Evolutionary conservation across 192 early-diverging fungal species (phyloP), one percentile per base, ranked within the genome.

Genomic region (Backusella circina): DNA sequence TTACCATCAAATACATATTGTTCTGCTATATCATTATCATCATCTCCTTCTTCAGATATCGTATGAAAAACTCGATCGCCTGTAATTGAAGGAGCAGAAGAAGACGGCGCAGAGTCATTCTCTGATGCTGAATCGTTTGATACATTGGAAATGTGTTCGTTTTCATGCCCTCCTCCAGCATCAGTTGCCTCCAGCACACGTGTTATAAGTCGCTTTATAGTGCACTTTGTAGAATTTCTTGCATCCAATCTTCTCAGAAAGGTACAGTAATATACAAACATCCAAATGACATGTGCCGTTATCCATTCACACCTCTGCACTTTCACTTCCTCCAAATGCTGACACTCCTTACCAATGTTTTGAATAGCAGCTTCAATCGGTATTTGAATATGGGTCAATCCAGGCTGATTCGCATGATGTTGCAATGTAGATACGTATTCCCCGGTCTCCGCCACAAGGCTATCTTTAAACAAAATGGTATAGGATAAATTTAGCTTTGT

Each of bases 381-480:
- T 33, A 87, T 75, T 13, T 74, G 67, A 13, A 84, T 80, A 38
- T 77, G 81, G 0, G 84, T 85, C 38, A 85, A 76, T 39, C 81
- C 82, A 32, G 76, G 80, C 50, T 87, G 86, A 32, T 78, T 69
- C 9, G 79, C 77, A 30, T 81, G 82, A 36, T 75, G 47, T 39
- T 87, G 86, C 31, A 85, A 61, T 1, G 82, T 82, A 0, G 84
- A 85, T 9, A 80, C 18, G 38, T 87, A 87, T 47, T 87, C 86
- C 3, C 83, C 86, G 0, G 86, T 87, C 41, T 85, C 84, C 51
- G 74, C 64, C 33, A 82, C 78, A 5, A 82, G 38, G n/a, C 83
- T 79, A 44, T 85, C 86, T 9, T 71, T 47, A 5, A 75, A 71
- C 32, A 86, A 26, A 13, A 38, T 38, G 6, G 82, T 77, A 36